Base-by-base conservation (phyloP, 331 rosid species). In the Phaseolus coccineus region DNA sequence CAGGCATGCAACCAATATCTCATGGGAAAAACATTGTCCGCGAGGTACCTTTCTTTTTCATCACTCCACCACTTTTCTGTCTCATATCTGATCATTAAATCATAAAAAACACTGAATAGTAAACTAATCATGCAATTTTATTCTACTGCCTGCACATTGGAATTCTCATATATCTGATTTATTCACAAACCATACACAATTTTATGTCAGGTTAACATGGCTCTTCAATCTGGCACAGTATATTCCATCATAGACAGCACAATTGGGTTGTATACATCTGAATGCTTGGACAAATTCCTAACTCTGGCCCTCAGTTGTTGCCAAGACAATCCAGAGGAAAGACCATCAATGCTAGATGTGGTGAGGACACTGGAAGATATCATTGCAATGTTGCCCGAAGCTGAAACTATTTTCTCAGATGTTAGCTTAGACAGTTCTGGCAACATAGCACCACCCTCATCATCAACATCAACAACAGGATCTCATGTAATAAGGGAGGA, bases 11-110 rank as follows among this genome's bases (percentile, higher is more conserved):
- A 13, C 98, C 98, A 10, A 93, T 93, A 66, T 89, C 88, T 15
- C 92, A 86, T 15, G 98, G 98, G 40, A 93, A 91, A 80, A 86
- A 93, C 86, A 87, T 93, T 59, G 98, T 87, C 58, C 93, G 93
- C 7, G 93, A 89, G 93, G 91, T 89, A 77, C 39, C 13, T 50
- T n/a, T 46, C 52, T 27, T 63, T 64, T 37, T 64, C n/a, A 55
- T 56, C 46, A 48, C 63, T 35, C 16, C 71, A 40, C 52, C 33
- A 24, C n/a, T 59, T 46, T 12, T 63, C 53, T 53, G 33, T 44
- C 51, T 56, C 61, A 46, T 65, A 25, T 40, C 58, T 55, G 13
- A 15, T 64, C 35, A 53, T n/a, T 33, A 78, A 33, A 58, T 53
- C 69, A 68, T 22, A 2, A 28, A 68, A 69, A 28, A 57, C 70